Conservation (phyloP, 345 rosid genomes). For the Melaleuca quinquenervia region DNA sequence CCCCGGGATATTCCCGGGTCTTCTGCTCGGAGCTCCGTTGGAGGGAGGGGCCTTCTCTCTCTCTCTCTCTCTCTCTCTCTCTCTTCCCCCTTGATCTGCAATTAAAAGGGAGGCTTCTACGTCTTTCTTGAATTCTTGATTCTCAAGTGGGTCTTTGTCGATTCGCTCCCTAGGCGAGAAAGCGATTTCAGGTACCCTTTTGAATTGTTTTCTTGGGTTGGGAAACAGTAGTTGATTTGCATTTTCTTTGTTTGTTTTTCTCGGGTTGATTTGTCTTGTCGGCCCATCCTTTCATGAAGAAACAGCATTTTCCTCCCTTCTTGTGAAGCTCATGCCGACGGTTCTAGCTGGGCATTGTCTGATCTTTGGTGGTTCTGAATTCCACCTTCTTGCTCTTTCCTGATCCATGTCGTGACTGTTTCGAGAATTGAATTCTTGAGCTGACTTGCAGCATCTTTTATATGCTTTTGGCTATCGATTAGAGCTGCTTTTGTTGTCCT, state of each 20-base stretch:
- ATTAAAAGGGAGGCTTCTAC: slow-evolving; percentile 8
- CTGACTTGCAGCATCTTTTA: not conserved
- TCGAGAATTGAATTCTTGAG: not conserved
- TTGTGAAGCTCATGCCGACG: not conserved
- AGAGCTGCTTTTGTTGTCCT: not conserved
- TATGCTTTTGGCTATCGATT: not conserved
- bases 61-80: not conserved
- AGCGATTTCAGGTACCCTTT: not conserved
- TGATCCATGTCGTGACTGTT: not conserved
- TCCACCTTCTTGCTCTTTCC: not conserved
- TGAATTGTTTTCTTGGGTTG: not conserved
- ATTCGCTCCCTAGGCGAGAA: not conserved
- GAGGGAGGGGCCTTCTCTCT: not conserved
- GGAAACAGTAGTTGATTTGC: not conserved
- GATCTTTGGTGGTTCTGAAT: not conserved
- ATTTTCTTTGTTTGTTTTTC: not conserved
- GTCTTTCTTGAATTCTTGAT: slow-evolving; percentile 21
- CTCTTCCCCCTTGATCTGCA: not conserved
- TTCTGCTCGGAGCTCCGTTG: not conserved
- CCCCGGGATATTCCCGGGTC: not conserved
- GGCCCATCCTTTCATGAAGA: not conserved
- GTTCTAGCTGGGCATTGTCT: not conserved
- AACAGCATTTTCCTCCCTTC: not conserved
- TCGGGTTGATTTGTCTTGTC: not conserved
- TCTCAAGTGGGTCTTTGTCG: slow-evolving; percentile 25